A percentile compares a stretch with the other conserved stretches of the same genome.
Evolutionary conservation across 345 rosid species (phyloP).

Genomic region (Laguncularia racemosa): DNA sequence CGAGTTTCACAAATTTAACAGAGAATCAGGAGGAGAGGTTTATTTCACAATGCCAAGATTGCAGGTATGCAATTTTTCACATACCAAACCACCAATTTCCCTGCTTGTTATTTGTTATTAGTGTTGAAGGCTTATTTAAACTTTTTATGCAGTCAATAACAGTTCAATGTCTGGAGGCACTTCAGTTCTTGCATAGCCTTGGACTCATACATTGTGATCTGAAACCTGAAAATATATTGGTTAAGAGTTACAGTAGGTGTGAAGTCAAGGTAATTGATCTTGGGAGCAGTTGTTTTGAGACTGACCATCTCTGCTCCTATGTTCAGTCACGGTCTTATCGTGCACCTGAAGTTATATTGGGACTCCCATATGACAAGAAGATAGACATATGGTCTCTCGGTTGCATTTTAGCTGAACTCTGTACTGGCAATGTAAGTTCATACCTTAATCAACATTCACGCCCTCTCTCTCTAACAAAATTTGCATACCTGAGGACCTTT

Average conservation of each 20-base stretch:
- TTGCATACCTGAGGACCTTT: not conserved
- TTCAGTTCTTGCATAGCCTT: conserved; percentile 86
- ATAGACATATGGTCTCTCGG: conserved; percentile 99
- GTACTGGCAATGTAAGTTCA: conserved; percentile 94
- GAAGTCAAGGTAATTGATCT: conserved; percentile 99
- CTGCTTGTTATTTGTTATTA: conserved; percentile 6
- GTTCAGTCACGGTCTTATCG: conserved; percentile 98
- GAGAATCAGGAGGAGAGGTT: conserved; percentile 98
- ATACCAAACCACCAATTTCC: no score
- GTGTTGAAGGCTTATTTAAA: conserved; percentile 18
- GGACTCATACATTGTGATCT: conserved; percentile 98
- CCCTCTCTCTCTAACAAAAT: not conserved
- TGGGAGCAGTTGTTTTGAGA: conserved; percentile 99
- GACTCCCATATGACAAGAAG: conserved; percentile 93
- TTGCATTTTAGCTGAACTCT: conserved; percentile 95
- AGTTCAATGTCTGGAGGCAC: conserved; percentile 93
- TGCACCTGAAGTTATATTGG: conserved; percentile 96
- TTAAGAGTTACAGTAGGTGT: conserved; percentile 96
- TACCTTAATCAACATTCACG: conserved; percentile 1
- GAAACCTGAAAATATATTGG: conserved; percentile 93
- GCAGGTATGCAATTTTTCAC: conserved; percentile 41
- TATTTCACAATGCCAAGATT: conserved; percentile 98
- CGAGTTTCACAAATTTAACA: conserved; percentile 93
- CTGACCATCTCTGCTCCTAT: conserved; percentile 95
- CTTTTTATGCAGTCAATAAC: conserved; percentile 80